Evolutionary conservation across 2,329 filamentous ascomycete genomes (phyloP), one percentile per base, ranked within the genome.

Genomic region (Clonostachys byssicola): DNA sequence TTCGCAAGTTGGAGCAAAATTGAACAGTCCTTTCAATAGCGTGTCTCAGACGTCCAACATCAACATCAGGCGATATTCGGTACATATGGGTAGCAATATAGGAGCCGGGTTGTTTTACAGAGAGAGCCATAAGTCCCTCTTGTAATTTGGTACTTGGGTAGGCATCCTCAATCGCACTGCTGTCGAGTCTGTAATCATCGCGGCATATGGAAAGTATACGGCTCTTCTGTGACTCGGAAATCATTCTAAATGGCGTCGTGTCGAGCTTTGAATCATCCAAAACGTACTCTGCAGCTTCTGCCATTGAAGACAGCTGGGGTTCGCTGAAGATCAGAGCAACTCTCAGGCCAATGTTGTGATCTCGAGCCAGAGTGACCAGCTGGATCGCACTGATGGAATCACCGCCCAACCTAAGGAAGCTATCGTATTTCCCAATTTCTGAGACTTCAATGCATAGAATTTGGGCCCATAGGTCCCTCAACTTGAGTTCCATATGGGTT

Each of bases 71-170:
- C 1, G 51, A 43, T 2, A 59, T 14, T 9, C 46, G 33, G 34
- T 54, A 47, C 23, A 52, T 48, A 40, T 47, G 51, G 8, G 53
- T 49, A 5, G 51, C 43, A 13, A 55, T 48, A 43, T 59, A 59
- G 12, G 51, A 51, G 2, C 56, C 55, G 0, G 54, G 51, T 42
- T 61, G 53, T 34, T 59, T 58, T 42, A 53, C 54, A 8, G 75
- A 69, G 5, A 78, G 54, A 2, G 73, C 70, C 57, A 79, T 67
- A 3, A 79, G 62, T 5, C 69, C 72, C 52, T 75, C 71, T 49
- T 79, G 75, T 1, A 76, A 55, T 1, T 73, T 64, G 0, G 74
- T 73, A 54, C 72, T 73, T 1, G 74, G 75, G 45, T 75, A 78
- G 0, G 73, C 57, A 46, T 79, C 74, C 44, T 76, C 67, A 8